A percentile compares a stretch with the other conserved stretches of the same genome.
These are phyloP conservation scores for Aspergillus puulaauensis DNA, from an alignment of 2,329 filamentous ascomycete species.

Conservation along the genomic window DNA sequence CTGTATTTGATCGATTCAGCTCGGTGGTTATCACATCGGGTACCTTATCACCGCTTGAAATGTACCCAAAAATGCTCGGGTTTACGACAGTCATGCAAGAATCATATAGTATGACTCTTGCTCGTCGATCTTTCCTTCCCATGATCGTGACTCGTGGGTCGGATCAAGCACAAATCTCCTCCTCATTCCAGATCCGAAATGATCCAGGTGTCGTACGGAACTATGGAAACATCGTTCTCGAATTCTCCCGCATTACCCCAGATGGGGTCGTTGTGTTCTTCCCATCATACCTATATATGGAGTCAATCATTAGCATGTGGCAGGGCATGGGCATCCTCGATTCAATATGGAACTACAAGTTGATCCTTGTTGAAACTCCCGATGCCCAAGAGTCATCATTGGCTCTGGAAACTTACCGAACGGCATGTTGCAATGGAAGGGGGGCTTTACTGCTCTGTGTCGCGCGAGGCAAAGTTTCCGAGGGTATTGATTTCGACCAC, in stretches of 20 bases:
- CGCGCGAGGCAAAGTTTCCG: constrained; percentile 92
- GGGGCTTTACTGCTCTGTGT: constrained; percentile 93
- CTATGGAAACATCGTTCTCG: constrained; percentile 88
- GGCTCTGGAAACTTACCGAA: constrained; percentile 93
- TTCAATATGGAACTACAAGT: constrained; percentile 98
- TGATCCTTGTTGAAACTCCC: constrained; percentile 95
- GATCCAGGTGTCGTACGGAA: constrained; percentile 97
- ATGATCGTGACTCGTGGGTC: constrained; percentile 97
- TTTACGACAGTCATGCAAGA: constrained; percentile 92
- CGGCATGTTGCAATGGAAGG: constrained; percentile 94
- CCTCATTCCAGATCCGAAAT: constrained; percentile 91
- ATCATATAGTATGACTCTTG: constrained; percentile 95
- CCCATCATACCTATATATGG: constrained; percentile 98
- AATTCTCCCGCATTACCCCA: constrained; percentile 93
- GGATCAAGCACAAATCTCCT: constrained; percentile 90
- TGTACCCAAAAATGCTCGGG: constrained; percentile 98
- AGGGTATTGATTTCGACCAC: constrained; percentile 99
- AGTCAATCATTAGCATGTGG: constrained; percentile 98
- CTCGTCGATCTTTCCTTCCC: constrained; percentile 89
- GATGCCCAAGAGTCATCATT: constrained; percentile 96
- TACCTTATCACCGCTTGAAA: constrained; percentile 93
- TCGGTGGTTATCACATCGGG: constrained; percentile 98
- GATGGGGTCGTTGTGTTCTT: constrained; percentile 99
- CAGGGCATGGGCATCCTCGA: constrained; percentile 98
- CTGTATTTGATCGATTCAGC: constrained; percentile 94